These are phyloP conservation scores for Gymnopilus dilepis DNA, from an alignment of 768 basidiomycete species.

Conservation along the genomic window DNA sequence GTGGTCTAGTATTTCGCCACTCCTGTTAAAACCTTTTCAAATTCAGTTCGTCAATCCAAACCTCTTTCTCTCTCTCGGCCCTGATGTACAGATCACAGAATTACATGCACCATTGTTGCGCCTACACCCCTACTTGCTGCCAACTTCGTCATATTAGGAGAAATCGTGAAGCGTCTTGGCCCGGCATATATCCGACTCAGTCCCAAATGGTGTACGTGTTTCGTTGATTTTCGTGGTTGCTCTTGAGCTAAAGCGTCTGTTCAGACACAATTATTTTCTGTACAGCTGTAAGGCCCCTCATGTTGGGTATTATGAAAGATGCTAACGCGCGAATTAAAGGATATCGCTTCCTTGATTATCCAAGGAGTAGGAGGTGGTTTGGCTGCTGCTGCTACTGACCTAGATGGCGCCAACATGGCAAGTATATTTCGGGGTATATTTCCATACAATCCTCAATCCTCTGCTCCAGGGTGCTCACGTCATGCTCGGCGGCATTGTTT, in stretches of 20 bases:
- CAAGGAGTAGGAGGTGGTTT: constrained; percentile 62
- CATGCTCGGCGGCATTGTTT: constrained; percentile 57
- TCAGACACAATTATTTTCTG: constrained; percentile 50
- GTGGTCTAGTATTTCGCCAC: constrained; percentile 28
- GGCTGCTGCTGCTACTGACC: constrained; percentile 38
- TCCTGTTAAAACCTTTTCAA: constrained; percentile 22
- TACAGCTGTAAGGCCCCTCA: constrained; percentile 32
- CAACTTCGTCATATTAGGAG: constrained; percentile 62
- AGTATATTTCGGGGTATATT: neutral
- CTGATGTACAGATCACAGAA: constrained; percentile 35
- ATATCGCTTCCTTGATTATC: constrained; percentile 55
- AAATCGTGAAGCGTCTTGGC: constrained; percentile 50
- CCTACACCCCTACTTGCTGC: constrained; percentile 55
- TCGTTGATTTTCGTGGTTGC: neutral
- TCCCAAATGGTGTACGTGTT: constrained; percentile 46
- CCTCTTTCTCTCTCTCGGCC: too few species aligned
- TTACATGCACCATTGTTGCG: constrained; percentile 56
- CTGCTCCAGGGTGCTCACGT: constrained; percentile 47
- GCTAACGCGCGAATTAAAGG: constrained; percentile 32
- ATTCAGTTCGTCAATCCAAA: constrained; percentile 24
- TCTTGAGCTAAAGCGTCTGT: neutral
- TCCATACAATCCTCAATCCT: constrained; percentile 9
- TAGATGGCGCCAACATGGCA: constrained; percentile 21
- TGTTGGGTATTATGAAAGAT: too few species aligned
- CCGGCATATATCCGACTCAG: constrained; percentile 50